These are phyloP conservation scores for Coix lacrymajobi DNA, from an alignment of 176 grass and related monocot genomes.

Conservation along the genomic window DNA sequence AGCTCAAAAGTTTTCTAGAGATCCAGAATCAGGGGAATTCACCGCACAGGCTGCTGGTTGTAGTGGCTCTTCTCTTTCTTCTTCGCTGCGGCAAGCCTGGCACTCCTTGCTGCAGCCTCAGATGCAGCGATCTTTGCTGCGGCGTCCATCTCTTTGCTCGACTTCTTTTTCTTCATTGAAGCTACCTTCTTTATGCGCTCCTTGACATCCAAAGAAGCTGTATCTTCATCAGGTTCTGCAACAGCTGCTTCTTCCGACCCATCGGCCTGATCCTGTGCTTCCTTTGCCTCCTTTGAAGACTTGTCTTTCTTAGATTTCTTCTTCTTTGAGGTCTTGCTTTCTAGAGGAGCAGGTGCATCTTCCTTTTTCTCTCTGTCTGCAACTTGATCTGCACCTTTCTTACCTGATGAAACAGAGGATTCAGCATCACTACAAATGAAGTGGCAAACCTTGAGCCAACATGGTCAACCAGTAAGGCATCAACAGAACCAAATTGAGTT, in stretches of 20 bases:
- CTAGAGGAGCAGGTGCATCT: slow-evolving; percentile 26
- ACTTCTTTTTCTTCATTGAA: slow-evolving; percentile 84
- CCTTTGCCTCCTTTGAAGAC: slow-evolving; percentile 50
- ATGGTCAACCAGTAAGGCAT: not conserved
- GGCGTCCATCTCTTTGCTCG: slow-evolving; percentile 65
- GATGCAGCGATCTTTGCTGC: slow-evolving; percentile 65
- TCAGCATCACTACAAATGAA: not conserved
- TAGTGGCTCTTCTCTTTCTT: slow-evolving; percentile 98
- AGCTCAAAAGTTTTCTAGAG: not conserved
- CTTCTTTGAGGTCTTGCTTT: slow-evolving; percentile 80
- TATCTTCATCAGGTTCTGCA: slow-evolving; percentile 44
- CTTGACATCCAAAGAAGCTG: slow-evolving; percentile 57
- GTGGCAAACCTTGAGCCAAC: not conserved
- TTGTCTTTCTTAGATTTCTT: slow-evolving; percentile 93
- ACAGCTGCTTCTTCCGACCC: slow-evolving; percentile 14
- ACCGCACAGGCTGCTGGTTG: slow-evolving; percentile 83
- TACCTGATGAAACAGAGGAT: slow-evolving; percentile 18
- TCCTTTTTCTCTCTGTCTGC: slow-evolving; percentile 57
- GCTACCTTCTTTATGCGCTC: slow-evolving; percentile 79
- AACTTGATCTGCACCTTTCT: slow-evolving; percentile 28
- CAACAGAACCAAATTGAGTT: not conserved
- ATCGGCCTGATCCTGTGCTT: slow-evolving; percentile 32
- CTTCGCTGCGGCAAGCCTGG: slow-evolving; percentile 68
- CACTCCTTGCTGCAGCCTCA: slow-evolving; percentile 71
- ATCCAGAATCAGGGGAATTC: slow-evolving; percentile 11